Base-by-base conservation (phyloP, 805 yeast species). In the Candida montana region DNA sequence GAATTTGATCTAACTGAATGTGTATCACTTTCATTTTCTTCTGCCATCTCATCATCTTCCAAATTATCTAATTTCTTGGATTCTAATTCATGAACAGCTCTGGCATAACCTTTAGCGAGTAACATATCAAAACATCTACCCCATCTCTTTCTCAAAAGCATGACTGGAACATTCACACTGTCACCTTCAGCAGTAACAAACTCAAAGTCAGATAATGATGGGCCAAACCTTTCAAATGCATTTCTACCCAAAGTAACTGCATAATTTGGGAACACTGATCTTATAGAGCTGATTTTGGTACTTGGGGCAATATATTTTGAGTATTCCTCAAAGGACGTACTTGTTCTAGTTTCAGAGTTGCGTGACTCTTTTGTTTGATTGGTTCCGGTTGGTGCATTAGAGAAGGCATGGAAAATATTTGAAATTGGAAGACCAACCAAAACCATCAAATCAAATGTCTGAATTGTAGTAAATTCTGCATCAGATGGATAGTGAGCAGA, bases 161-260 rank as follows among this genome's bases (percentile, higher is more conserved):
- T 69, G 36, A 78, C 45, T 1, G 90, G 82, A 4, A 81, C 77
- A 0, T 81, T 77, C 13, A 82, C 68, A n/a, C 79, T 62, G 34
- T 77, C 81, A 7, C 90, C 91, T 52, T 78, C 85, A n/a, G 75
- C 68, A 1, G 85, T 73, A 9, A 83, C 71, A 37, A 85, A 65
- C 54, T 83, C 89, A 55, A 85, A 79, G 61, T 85, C 93, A 0
- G 88, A 72, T 7, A 83, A 61, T 7, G 79, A 65, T 24, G 71
- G 71, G 0, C 84, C 83, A 57, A 70, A 81, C 35, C 85, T 65
- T 51, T 81, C 87, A 53, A 82, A 72, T 0, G 88, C 85, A 55
- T 77, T 81, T 52, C 86, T 73, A 3, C 93, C 93, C 33, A 85
- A 62, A 0, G 90, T 83, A 45, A 84, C 80, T 0, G 93, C 89